A percentile compares a stretch with the other conserved stretches of the same genome.
Evolutionary conservation across 2,329 filamentous ascomycete genomes (phyloP).

Genomic region (Calycina herbarum): DNA sequence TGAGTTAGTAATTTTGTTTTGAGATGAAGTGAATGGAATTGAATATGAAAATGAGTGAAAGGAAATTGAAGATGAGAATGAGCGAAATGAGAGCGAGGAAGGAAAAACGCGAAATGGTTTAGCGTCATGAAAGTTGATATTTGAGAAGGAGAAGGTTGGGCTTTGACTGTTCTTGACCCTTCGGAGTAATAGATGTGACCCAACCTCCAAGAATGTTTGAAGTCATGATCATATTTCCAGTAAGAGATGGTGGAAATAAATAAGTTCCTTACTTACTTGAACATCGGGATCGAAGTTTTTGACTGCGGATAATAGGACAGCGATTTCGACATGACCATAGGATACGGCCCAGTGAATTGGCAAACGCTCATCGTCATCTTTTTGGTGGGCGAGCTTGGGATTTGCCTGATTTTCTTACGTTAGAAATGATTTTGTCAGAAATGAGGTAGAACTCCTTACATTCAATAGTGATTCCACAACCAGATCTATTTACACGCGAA

Average conservation of each 20-base stretch:
- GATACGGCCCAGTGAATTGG: constrained; percentile 94
- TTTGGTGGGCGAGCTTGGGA: constrained; percentile 68
- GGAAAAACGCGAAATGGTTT: background rate
- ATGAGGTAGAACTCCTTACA: constrained; percentile 44
- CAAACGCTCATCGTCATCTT: constrained; percentile 85
- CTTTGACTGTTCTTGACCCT: background rate
- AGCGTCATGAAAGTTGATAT: no score
- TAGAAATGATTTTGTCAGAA: constrained; percentile 13
- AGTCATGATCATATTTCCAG: background rate
- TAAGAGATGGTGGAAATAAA: background rate
- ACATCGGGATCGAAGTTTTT: constrained; percentile 82
- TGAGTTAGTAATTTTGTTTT: background rate
- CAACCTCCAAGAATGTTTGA: background rate
- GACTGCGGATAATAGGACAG: constrained; percentile 67
- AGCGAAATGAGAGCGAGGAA: no score
- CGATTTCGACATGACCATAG: constrained; percentile 75
- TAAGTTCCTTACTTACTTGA: constrained; percentile 51
- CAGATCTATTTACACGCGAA: constrained; percentile 50
- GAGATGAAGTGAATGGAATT: background rate
- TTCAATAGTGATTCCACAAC: constrained; percentile 74
- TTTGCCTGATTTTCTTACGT: constrained; percentile 59
- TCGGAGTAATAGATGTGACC: background rate
- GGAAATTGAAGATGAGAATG: background rate
- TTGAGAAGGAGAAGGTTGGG: no score
- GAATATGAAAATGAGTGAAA: background rate